Base-by-base conservation (phyloP, 139 green algal genomes). In the Asterochloris erici region DNA sequence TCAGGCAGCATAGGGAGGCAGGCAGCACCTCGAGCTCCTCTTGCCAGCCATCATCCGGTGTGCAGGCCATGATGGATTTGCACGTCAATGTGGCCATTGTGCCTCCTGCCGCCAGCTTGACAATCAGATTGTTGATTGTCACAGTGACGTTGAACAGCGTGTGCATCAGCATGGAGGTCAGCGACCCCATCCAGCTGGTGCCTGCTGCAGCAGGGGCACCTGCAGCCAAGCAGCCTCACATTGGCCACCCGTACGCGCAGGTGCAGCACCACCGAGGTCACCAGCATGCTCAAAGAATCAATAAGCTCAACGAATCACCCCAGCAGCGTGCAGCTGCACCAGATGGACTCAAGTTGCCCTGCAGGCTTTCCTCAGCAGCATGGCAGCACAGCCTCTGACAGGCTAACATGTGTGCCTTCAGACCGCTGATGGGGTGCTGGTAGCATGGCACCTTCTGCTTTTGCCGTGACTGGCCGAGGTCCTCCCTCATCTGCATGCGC, bases 41-140 rank as follows among this genome's bases (percentile, higher is more conserved):
- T 16, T 38, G 68, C 86, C 86, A 90, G 21, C 47, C 75, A n/a
- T 83, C 82, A 9, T 63, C 28, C n/a, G 74, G 73, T 26, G 81
- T 91, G 28, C 77, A 75, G 12, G 85, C 63, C 16, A 79, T 79
- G 47, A 90, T 66, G 16, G 79, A 74, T 24, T 87, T 62, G n/a
- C 88, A 86, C 24, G 83, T 86, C 47, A 86, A n/a, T 0, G 79
- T 85, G 11, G 85, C 81, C 26, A 86, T 61, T 74, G 76, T 21
- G 61, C 68, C n/a, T 68, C 68, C 71, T 69, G 47, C 73, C 19
- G 79, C 26, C 15, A 80, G 87, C 71, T 91, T 92, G 60, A 84
- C 68, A 12, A 91, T 83, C 26, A 91, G 61, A 73, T 92, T 92
- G 74, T 70, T 87, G 19, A 92, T 47, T 71, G 64, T 79, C 16